Evolutionary conservation across 768 basidiomycete genomes (phyloP), one percentile per base, ranked within the genome.

Genomic region (Psilocybe cubensis): DNA sequence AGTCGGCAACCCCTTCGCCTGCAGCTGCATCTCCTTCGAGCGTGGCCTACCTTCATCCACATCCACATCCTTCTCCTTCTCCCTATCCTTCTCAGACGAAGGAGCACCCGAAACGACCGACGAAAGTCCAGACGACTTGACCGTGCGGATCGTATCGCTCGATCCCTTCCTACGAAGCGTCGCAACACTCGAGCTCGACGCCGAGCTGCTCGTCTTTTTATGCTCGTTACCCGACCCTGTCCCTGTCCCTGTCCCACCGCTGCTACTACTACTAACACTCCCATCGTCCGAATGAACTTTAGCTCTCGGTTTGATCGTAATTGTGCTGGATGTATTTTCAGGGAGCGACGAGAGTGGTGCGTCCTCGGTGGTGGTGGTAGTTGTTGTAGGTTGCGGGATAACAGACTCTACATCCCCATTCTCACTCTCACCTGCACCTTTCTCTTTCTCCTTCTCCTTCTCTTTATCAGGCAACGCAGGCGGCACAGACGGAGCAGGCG

Each of bases 171-270:
- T 72, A 63, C 65, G 76, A 56, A 74, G 65, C 21, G 80, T 83
- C 21, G 74, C 72, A 18, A 70, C 68, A 64, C 82, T 76, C 21
- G 72, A 69, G 21, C 73, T 74, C 43, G 79, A 81, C 23, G 75
- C 63, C 21, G 74, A 77, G 54, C 80, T 83, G 18, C 70, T 71
- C 18, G 72, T 76, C 68, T 80, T 82, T 66, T 73, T 78, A 68
- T 80, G 78, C 20, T 80, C 78, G 31, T 49, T 41, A 11, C n/a
- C n/a, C n/a, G n/a, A n/a, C n/a, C n/a, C n/a, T n/a, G n/a, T n/a
- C n/a, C n/a, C n/a, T n/a, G n/a, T n/a, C n/a, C n/a, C n/a, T n/a
- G n/a, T n/a, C n/a, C n/a, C n/a, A n/a, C n/a, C n/a, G n/a, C n/a
- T n/a, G n/a, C n/a, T n/a, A n/a, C n/a, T n/a, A n/a, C n/a, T n/a